Evolutionary conservation across 176 grass and related monocot genomes (phyloP).

Genomic region (Thalia dealbata): DNA sequence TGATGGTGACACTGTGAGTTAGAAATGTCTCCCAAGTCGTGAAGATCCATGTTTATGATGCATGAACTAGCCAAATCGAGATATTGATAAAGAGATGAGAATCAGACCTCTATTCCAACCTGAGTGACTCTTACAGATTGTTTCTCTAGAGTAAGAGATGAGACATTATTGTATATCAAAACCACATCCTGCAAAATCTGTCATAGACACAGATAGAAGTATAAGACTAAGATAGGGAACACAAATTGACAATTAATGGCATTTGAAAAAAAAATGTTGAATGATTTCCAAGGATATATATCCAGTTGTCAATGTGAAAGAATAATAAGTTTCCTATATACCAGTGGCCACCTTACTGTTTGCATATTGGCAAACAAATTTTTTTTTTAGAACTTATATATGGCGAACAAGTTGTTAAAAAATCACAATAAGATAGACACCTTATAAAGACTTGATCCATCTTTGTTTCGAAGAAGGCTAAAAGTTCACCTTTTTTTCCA

Average conservation of each 20-base stretch:
- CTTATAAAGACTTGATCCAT: no score
- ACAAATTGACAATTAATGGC: background rate
- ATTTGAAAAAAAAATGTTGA: background rate
- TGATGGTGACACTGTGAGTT: background rate
- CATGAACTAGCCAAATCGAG: slow-evolving; percentile 11
- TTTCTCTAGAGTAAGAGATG: slow-evolving; percentile 56
- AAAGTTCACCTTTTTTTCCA: background rate
- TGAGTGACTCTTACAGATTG: slow-evolving; percentile 67
- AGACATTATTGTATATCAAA: slow-evolving; percentile 63
- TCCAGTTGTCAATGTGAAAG: background rate
- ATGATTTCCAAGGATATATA: background rate
- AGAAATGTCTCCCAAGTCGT: background rate
- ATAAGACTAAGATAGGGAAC: slow-evolving; percentile 8
- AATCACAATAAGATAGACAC: no score
- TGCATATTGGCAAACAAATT: no score
- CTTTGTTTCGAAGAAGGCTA: background rate
- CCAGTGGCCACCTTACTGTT: background rate
- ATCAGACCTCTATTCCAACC: slow-evolving; percentile 46
- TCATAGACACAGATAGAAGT: slow-evolving; percentile 7
- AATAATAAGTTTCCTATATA: background rate
- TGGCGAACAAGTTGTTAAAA: no score
- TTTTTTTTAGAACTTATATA: no score
- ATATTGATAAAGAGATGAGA: slow-evolving; percentile 18
- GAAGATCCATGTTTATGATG: background rate
- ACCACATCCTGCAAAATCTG: slow-evolving; percentile 80